Percentiles rank a stretch among this genome's conserved stretches.
Conservation (phyloP, 2,329 filamentous ascomycete species). For the Hypomyces rosellus region DNA sequence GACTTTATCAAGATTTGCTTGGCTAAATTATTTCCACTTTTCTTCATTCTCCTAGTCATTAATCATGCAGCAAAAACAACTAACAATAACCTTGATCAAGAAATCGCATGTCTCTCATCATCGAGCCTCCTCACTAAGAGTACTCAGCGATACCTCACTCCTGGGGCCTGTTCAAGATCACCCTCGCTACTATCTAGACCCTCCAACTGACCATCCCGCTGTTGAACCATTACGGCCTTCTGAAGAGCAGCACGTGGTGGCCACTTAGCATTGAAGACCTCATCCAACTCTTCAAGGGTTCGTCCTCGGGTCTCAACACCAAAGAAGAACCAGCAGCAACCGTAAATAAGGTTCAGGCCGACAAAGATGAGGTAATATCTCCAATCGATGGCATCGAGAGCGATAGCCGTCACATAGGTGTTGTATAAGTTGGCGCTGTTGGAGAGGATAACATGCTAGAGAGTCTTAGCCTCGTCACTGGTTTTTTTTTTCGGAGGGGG, state of each 20-base stretch:
- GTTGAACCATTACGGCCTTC: slow-evolving; percentile 23
- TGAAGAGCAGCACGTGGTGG: slow-evolving; percentile 32
- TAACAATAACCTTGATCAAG: too few relatives aligned
- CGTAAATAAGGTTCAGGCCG: slow-evolving; percentile 24
- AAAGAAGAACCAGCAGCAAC: slow-evolving; percentile 22
- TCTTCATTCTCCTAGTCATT: too few relatives aligned
- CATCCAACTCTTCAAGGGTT: slow-evolving; percentile 39
- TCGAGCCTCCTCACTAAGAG: too few relatives aligned
- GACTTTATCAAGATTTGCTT: too few relatives aligned
- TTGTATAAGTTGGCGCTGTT: slow-evolving; percentile 28
- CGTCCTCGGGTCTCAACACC: slow-evolving; percentile 25
- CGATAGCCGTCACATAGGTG: slow-evolving; percentile 25
- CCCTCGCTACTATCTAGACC: slow-evolving; percentile 6
- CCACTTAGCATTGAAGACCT: slow-evolving; percentile 32
- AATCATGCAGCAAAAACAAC: too few relatives aligned
- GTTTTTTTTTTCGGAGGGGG: not conserved
- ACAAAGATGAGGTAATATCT: slow-evolving; percentile 27
- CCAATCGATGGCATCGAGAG: slow-evolving; percentile 25
- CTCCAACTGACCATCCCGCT: slow-evolving; percentile 16
- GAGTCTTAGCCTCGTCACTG: not conserved
- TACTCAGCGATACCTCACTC: not conserved
- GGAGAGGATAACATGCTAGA: slow-evolving; percentile 21
- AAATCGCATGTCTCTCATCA: too few relatives aligned
- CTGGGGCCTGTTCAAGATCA: not conserved
- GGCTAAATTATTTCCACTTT: too few relatives aligned